These are phyloP conservation scores for Fusarium illudens DNA, from an alignment of 2,329 filamentous ascomycete species.

Conservation along the genomic window DNA sequence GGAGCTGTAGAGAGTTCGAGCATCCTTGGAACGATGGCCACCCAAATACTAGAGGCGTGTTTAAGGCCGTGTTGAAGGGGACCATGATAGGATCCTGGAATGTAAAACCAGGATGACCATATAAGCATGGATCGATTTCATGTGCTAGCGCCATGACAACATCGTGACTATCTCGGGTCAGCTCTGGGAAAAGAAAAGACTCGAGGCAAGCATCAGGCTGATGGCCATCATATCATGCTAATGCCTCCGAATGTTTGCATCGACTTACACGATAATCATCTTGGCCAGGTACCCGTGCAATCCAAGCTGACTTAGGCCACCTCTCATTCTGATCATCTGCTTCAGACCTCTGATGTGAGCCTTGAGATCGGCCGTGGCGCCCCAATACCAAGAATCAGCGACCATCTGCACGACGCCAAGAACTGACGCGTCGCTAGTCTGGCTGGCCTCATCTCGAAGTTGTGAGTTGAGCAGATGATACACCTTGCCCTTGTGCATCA, in stretches of 20 bases:
- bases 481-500: slow-evolving; percentile 54
- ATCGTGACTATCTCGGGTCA: slow-evolving; percentile 51
- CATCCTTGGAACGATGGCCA: slow-evolving; percentile 55
- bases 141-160: slow-evolving; percentile 58
- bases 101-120: slow-evolving; percentile 52
- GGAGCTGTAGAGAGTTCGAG: slow-evolving; percentile 53
- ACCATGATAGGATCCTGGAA: slow-evolving; percentile 50
- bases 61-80: slow-evolving; percentile 55
- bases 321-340: slow-evolving; percentile 58
- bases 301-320: slow-evolving; percentile 56
- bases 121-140: slow-evolving; percentile 55
- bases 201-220: neutral
- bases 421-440: slow-evolving; percentile 57
- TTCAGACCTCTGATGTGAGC: slow-evolving; percentile 58
- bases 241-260: neutral
- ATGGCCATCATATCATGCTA: neutral
- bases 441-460: slow-evolving; percentile 48
- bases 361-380: slow-evolving; percentile 54
- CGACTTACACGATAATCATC: slow-evolving; percentile 57
- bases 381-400: slow-evolving; percentile 64
- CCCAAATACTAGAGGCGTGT: slow-evolving; percentile 56
- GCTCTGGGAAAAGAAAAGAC: neutral
- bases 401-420: slow-evolving; percentile 59
- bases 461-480: slow-evolving; percentile 59
- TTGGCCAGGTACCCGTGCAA: slow-evolving; percentile 58